Evolutionary conservation across 768 basidiomycete genomes (phyloP), one percentile per base, ranked within the genome.

Genomic region (Lactarius deliciosus): DNA sequence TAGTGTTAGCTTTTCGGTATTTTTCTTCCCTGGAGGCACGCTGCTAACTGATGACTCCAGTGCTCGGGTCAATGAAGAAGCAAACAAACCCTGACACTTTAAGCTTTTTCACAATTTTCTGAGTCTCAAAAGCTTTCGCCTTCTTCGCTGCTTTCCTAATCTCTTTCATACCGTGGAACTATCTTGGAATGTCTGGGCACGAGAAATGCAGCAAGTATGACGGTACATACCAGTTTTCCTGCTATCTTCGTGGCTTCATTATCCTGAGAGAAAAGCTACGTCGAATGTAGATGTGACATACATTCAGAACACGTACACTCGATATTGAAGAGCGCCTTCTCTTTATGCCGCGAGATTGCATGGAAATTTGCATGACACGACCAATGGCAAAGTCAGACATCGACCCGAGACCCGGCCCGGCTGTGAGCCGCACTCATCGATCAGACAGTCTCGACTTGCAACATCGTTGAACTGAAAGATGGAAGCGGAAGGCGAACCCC

Each of bases 71-170:
- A 13, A 61, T 41, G 47, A 34, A n/a, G n/a, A 60, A 54, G 57
- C 40, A n/a, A 34, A 68, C 79, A 60, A 68, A 91, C 91, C 89
- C 79, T 34, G 88, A 75, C 30, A 80, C 82, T 75, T 91, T 94
- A 34, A 95, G 77, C 76, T 85, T 87, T 80, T 94, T 96, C 65
- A 94, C 83, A n/a, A 89, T 76, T 74, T 89, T 90, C 75, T 89
- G 91, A 0, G 84, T 85, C 78, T 96, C 94, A 68, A 92, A 91
- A 0, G 83, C 77, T 74, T 86, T 92, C 11, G 90, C 89, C 72
- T 89, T 92, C 79, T 93, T 96, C 34, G 89, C 85, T 5, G 88
- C 84, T 71, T 90, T 90, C 69, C 83, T 82, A 10, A 91, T 83
- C 70, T 90, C 88, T 74, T 85, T 89, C 59, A 90, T 73, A 65